A percentile compares a stretch with the other conserved stretches of the same genome.
phyloP scores from a whole-genome alignment of 148 eudicot species.

The Camellia japonica region DNA sequence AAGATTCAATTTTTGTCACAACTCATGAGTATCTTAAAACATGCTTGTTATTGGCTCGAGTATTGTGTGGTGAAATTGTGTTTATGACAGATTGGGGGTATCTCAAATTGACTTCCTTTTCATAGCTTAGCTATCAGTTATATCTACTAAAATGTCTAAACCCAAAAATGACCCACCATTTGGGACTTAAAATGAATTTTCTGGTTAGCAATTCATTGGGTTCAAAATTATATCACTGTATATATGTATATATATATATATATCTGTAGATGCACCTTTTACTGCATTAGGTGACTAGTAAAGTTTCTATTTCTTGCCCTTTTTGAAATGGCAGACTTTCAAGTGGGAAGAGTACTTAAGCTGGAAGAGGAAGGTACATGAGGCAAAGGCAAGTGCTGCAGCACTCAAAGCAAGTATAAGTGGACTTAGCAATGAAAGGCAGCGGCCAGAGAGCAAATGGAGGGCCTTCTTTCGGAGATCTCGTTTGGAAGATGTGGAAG shows the following conservation, averaged over 20 bases:
- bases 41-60: neutral
- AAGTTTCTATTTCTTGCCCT: neutral
- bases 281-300: neutral
- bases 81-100: neutral
- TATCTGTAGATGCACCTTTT: neutral
- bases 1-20: neutral
- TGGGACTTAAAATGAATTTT: neutral
- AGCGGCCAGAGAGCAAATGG: constrained; percentile 77
- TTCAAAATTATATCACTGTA: neutral
- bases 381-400: constrained; percentile 70
- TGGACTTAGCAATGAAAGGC: constrained; percentile 47
- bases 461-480: constrained; percentile 69
- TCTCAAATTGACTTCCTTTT: neutral
- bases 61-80: neutral
- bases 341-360: constrained; percentile 86
- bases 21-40: neutral
- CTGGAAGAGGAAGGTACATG: constrained; percentile 65
- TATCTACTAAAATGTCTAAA: neutral
- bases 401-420: constrained; percentile 66
- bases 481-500: constrained; percentile 48
- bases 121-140: neutral
- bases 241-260: too few species aligned
- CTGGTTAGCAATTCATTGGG: neutral
- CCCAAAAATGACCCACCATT: neutral
- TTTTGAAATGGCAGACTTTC: constrained; percentile 52